Evolutionary conservation across 768 basidiomycete species (phyloP), one percentile per base, ranked within the genome.

Genomic region (Lepiota venenata): DNA sequence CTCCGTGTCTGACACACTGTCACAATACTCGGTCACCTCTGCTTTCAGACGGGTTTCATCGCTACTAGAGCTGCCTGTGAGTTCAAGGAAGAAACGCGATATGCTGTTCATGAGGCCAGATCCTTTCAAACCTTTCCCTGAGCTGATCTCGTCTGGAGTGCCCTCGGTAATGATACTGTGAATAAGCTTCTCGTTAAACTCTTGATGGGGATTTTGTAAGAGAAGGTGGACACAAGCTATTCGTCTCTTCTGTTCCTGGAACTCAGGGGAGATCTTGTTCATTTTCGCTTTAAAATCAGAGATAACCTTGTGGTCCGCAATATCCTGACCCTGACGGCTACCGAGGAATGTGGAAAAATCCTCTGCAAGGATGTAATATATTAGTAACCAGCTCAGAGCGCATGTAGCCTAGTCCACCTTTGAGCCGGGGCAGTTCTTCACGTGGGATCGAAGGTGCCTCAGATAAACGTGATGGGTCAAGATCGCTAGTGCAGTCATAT

Each of bases 211-310:
- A 4, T 46, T 50, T 14, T 45, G 14, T 1, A 15, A 4, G 12
- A 56, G 8, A 8, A 45, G 32, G 1, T 6, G 55, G 10, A 56
- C 55, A 16, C 44, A 46, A 11, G 49, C 44, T 12, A 56, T 39
- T 11, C 42, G 50, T 14, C 27, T 38, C 36, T 50, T 50, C 20
- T 50, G 42, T 3, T 50, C 48, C 38, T 25, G 48, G n/a, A 50
- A 50, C 2, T 10, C 22, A 12, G 14, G 7, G 29, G 44, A 22
- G 10, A 56, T 25, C 12, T 27, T 20, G 4, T 35, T 29, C 10
- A 35, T 22, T n/a, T 47, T 47, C 42, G 18, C 43, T 10, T 38
- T 40, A 1, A 50, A 16, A 6, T 48, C 32, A 10, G 32, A 14
- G 5, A 54, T n/a, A 7, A 18, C 29, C 4, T n/a, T 9, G 29